These are phyloP conservation scores for Rhodamnia argentea DNA, from an alignment of 345 rosid species.

Conservation along the genomic window DNA sequence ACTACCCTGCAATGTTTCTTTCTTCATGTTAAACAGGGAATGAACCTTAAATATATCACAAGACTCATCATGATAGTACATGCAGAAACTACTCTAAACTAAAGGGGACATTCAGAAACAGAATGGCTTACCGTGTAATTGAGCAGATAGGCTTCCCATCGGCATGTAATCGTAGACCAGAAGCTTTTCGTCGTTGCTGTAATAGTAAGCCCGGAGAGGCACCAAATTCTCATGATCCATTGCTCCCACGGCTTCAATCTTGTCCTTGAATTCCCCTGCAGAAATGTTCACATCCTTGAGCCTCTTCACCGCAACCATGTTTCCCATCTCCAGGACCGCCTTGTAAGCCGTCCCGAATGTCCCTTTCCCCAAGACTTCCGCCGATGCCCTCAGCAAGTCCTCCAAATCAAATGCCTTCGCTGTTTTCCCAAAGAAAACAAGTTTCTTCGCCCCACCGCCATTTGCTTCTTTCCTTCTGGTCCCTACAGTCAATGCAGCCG, in stretches of 20 bases:
- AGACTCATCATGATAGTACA: not conserved
- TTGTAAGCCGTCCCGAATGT: slow-evolving; percentile 93
- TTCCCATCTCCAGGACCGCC: slow-evolving; percentile 74
- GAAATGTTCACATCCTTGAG: slow-evolving; percentile 73
- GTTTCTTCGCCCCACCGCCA: slow-evolving; percentile 33
- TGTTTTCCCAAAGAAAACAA: slow-evolving; percentile 70
- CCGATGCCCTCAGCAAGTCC: slow-evolving; percentile 92
- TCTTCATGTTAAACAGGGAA: not conserved
- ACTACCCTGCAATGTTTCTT: not conserved
- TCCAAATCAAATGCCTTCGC: slow-evolving; percentile 71
- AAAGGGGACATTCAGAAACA: not conserved
- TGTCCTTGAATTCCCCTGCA: slow-evolving; percentile 68
- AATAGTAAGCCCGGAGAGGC: slow-evolving; percentile 84
- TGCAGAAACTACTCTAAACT: not conserved
- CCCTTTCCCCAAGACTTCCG: slow-evolving; percentile 98
- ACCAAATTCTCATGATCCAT: slow-evolving; percentile 88
- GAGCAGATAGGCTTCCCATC: slow-evolving; percentile 98
- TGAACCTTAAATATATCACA: not conserved
- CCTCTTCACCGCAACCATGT: slow-evolving; percentile 88
- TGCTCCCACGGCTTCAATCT: slow-evolving; percentile 75
- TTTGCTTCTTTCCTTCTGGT: slow-evolving; percentile 8
- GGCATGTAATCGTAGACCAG: slow-evolving; percentile 94
- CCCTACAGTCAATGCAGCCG: slow-evolving; percentile 18
- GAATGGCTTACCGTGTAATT: slow-evolving; percentile 60
- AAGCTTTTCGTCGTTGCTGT: slow-evolving; percentile 89